Evolutionary conservation across 345 rosid species (phyloP).

Genomic region (Hibiscus mutabilis): DNA sequence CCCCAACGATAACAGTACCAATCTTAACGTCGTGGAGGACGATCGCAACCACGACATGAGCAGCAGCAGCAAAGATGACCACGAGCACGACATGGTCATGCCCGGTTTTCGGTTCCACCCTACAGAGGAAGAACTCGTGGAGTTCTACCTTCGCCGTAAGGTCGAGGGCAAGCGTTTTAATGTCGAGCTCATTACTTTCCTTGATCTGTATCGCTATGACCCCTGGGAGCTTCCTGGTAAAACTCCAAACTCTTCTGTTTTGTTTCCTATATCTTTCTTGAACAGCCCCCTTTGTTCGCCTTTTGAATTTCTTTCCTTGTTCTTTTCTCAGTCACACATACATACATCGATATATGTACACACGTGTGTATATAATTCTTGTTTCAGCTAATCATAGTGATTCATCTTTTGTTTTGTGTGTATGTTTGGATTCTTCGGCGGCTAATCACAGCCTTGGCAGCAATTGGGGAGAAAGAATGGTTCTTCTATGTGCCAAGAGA

Average conservation of each 20-base stretch:
- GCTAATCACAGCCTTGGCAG: conserved; percentile 62
- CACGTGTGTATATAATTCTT: neutral
- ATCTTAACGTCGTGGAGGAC: conserved; percentile 9
- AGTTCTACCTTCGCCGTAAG: conserved; percentile 99
- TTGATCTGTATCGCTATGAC: conserved; percentile 98
- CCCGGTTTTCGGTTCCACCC: conserved; percentile 99
- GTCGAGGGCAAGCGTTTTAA: conserved; percentile 98
- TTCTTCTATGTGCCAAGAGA: conserved; percentile 97
- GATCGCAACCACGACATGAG: conserved; percentile 13
- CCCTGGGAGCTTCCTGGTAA: conserved; percentile 99
- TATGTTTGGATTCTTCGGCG: neutral
- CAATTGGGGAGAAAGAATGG: conserved; percentile 99
- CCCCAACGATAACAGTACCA: conserved; percentile 16
- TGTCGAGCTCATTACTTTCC: conserved; percentile 94
- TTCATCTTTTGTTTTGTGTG: neutral
- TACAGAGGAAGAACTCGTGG: conserved; percentile 96
- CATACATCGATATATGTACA: neutral
- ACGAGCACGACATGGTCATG: conserved; percentile 96
- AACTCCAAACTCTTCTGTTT: neutral
- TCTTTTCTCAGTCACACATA: no score
- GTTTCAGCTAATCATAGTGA: neutral
- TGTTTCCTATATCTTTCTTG: no score
- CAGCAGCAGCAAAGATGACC: conserved; percentile 32
- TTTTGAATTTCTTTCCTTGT: no score
- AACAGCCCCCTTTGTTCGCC: no score